A percentile compares a stretch with the other conserved stretches of the same genome.
Conservation (phyloP, 2,329 filamentous ascomycete genomes). For the Hypoxylon sp. region DNA sequence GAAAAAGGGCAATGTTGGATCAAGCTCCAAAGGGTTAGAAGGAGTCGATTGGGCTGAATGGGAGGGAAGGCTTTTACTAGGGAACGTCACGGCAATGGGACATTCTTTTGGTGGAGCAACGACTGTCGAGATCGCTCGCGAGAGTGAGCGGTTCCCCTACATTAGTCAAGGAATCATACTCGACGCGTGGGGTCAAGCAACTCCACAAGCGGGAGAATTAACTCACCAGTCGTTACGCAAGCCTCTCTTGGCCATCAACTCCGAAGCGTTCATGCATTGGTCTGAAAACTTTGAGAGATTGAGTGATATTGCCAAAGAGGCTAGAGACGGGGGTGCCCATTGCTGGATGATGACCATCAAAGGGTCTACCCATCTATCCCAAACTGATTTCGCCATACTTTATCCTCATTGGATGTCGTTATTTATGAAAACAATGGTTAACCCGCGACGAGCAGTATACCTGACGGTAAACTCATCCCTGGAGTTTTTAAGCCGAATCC, state of each 20-base stretch:
- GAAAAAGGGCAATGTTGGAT: constrained; percentile 68
- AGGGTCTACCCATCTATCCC: constrained; percentile 74
- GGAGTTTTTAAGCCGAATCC: constrained; percentile 70
- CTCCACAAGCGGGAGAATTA: constrained; percentile 59
- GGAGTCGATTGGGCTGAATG: constrained; percentile 69
- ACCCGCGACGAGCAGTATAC: constrained; percentile 72
- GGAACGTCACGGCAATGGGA: constrained; percentile 72
- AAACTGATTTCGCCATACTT: constrained; percentile 75
- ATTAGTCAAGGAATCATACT: constrained; percentile 75
- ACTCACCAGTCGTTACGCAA: constrained; percentile 60
- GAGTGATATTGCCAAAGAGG: constrained; percentile 68
- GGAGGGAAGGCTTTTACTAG: constrained; percentile 67
- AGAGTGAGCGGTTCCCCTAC: constrained; percentile 66
- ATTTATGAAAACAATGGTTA: constrained; percentile 73
- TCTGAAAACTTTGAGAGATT: constrained; percentile 72
- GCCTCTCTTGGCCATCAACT: constrained; percentile 74
- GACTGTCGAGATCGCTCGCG: constrained; percentile 70
- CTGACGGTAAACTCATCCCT: constrained; percentile 73
- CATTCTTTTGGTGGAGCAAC: constrained; percentile 78
- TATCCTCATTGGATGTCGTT: constrained; percentile 71
- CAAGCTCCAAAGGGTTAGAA: constrained; percentile 69
- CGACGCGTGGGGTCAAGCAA: constrained; percentile 72
- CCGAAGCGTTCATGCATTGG: constrained; percentile 80
- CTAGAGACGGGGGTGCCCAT: constrained; percentile 59
- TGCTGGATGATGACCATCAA: constrained; percentile 66